Evolutionary conservation across 2,329 filamentous ascomycete genomes (phyloP), one percentile per base, ranked within the genome.

Genomic region (Neofusicoccum parvum): DNA sequence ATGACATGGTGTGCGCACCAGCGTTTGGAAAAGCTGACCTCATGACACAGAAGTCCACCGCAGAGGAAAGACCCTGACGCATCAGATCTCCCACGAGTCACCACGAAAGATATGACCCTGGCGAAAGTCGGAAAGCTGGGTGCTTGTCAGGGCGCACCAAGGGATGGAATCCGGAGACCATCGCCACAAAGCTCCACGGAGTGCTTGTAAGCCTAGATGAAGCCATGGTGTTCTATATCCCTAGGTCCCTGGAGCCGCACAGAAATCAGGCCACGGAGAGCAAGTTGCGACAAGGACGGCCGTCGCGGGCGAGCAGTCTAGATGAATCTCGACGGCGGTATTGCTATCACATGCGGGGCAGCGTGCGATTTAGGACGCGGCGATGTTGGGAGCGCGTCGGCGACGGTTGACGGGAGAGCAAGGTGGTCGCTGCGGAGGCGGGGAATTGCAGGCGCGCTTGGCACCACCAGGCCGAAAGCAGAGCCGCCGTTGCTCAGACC

Each of bases 401-500:
- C 5, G 12, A 23, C 3, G 23, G 27, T 32, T 3, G 15, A n/a
- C 37, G 50, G 50, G 20, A 20, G 15, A 15, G 34, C 50, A 32
- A 6, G 12, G 51, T 27, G 37, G 41, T 59, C 54, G 41, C 27
- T 46, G 41, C 41, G 54, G 54, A 34, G 54, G 54, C 54, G 54
- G 41, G 54, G 54, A 36, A 46, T 46, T 46, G 53, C 34, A 56
- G 12, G 11, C 27, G 7, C 48, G 20, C 48, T 10, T 4, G 12
- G 6, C 9, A 10, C 20, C 3, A 14, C 53, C 37, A 34, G 23
- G 39, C 54, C 54, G 54, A 20, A 59, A 36, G 41, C 54, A 59
- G 54, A 59, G 23, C 54, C 51, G 36, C 51, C 36, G 51, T 56
- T 51, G 11, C 54, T 59, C 41, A 34, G 39, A 41, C 54, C 23